Evolutionary conservation across 2,329 filamentous ascomycete genomes (phyloP).

Genomic region (Diaporthe eres): DNA sequence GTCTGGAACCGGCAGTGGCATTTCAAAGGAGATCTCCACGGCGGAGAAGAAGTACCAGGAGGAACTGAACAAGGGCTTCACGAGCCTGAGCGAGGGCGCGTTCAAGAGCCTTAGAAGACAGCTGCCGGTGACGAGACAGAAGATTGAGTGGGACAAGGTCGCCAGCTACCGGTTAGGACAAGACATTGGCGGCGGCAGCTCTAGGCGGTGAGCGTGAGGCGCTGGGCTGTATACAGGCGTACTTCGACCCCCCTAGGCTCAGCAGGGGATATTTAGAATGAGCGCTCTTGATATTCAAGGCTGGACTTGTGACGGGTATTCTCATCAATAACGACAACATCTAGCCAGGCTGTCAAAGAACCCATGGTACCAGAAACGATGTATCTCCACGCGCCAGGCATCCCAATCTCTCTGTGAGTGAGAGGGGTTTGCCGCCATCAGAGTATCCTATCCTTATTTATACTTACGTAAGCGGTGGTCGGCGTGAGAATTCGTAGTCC

Average conservation of each 20-base stretch:
- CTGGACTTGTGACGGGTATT: neutral
- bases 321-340: neutral
- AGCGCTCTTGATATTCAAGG: neutral
- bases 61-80: slow-evolving; percentile 92
- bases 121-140: slow-evolving; percentile 95
- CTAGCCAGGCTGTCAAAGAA: neutral
- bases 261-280: neutral
- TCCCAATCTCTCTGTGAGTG: neutral
- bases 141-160: slow-evolving; percentile 99
- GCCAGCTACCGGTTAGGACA: slow-evolving; percentile 89
- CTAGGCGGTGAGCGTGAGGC: slow-evolving; percentile 59
- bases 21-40: slow-evolving; percentile 82
- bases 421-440: neutral
- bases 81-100: slow-evolving; percentile 88
- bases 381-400: neutral
- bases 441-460: neutral
- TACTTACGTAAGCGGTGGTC: neutral
- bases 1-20: slow-evolving; percentile 74
- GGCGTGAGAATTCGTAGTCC: neutral
- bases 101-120: slow-evolving; percentile 96
- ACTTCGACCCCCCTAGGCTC: neutral
- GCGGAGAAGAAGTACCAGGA: slow-evolving; percentile 96
- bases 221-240: neutral
- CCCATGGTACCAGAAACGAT: neutral
- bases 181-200: slow-evolving; percentile 80